Evolutionary conservation across 208 protist genomes (phyloP).

Genomic region (Acanthamoeba sp.): DNA sequence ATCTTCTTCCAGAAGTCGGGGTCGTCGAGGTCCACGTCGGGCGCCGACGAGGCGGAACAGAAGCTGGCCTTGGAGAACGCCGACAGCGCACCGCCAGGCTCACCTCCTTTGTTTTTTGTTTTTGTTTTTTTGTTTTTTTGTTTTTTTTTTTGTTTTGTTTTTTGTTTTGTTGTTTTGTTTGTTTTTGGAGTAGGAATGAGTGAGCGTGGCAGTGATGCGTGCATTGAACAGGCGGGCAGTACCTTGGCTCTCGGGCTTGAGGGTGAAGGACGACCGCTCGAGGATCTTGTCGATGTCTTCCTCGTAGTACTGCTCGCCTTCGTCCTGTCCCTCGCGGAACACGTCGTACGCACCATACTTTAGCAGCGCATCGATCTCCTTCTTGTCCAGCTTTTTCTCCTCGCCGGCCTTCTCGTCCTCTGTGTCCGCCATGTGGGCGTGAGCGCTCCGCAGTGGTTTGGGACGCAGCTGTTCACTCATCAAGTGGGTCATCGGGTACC

Average conservation of each 20-base stretch:
- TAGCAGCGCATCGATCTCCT: constrained; percentile 86
- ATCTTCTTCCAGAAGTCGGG: constrained; percentile 90
- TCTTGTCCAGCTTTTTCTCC: constrained; percentile 78
- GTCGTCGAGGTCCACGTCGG: constrained; percentile 87
- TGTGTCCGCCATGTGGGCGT: constrained; percentile 23
- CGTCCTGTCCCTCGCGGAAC: constrained; percentile 51
- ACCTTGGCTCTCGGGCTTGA: constrained; percentile 2
- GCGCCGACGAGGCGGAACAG: background rate
- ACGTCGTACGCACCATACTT: constrained; percentile 81
- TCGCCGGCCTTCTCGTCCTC: constrained; percentile 37
- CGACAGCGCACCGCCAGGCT: constrained; percentile 2
- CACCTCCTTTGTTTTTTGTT: too few relatives aligned
- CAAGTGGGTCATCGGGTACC: background rate
- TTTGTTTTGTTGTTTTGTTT: too few relatives aligned
- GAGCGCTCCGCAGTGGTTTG: too few relatives aligned
- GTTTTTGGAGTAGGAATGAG: too few relatives aligned
- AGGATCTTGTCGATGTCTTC: constrained; percentile 78
- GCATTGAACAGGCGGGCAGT: too few relatives aligned
- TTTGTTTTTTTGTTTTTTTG: too few relatives aligned
- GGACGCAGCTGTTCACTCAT: background rate
- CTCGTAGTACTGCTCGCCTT: constrained; percentile 72
- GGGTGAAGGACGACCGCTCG: constrained; percentile 52
- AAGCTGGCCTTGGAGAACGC: constrained; percentile 76
- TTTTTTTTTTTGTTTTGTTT: too few relatives aligned
- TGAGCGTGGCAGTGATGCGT: background rate